phyloP scores from a whole-genome alignment of 2,329 filamentous ascomycete genomes.

The Remersonia thermophila region DNA sequence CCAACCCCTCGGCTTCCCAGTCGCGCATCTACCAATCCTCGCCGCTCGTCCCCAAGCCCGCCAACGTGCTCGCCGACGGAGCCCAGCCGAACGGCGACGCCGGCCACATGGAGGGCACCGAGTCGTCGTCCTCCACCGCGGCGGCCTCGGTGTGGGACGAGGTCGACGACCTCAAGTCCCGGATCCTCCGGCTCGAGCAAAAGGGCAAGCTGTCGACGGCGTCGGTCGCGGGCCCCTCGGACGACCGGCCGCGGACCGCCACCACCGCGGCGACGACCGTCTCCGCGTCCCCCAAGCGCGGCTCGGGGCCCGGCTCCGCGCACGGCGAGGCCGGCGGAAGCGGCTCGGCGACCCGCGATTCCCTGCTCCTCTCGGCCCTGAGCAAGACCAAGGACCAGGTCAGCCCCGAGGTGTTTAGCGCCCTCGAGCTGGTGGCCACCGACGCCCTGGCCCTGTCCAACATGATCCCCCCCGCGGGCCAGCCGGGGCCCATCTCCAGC shows the following conservation, averaged over 20 bases:
- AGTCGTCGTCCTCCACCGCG: conserved; percentile 78
- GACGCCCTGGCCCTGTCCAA: conserved; percentile 71
- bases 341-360: conserved; percentile 37
- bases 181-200: conserved; percentile 79
- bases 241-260: conserved; percentile 78
- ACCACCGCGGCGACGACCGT: conserved; percentile 84
- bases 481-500: conserved; percentile 56
- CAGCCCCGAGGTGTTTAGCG: conserved; percentile 58
- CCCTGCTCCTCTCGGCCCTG: conserved; percentile 64
- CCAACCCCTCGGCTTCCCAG: conserved; percentile 26
- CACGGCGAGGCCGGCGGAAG: too few species aligned
- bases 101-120: conserved; percentile 52
- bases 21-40: conserved; percentile 45
- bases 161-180: conserved; percentile 84
- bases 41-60: conserved; percentile 39
- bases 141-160: conserved; percentile 96
- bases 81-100: conserved; percentile 26
- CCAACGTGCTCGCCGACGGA: conserved; percentile 27
- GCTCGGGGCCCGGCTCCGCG: too few species aligned
- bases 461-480: conserved; percentile 62
- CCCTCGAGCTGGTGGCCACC: conserved; percentile 66
- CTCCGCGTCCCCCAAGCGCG: conserved; percentile 74
- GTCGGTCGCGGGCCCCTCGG: conserved; percentile 60
- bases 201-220: conserved; percentile 78
- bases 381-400: conserved; percentile 63